phyloP scores from a whole-genome alignment of 192 early-diverging fungal species.

The Dissophora ornata region DNA sequence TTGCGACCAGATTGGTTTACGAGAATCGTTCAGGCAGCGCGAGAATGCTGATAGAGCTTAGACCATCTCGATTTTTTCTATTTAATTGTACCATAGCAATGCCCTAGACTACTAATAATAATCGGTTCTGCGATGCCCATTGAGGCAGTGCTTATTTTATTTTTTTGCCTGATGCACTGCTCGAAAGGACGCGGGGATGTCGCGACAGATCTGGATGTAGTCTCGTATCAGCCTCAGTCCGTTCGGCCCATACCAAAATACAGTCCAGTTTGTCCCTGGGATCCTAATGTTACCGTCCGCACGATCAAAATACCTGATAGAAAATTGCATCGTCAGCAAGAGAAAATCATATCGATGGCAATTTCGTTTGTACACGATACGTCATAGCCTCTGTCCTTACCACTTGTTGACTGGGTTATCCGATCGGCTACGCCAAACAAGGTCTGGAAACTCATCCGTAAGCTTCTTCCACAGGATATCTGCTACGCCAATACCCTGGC shows the following conservation, averaged over 20 bases:
- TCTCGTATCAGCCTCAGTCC: conserved; percentile 54
- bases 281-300: conserved; percentile 79
- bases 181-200: conserved; percentile 69
- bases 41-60: conserved; percentile 20
- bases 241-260: conserved; percentile 86
- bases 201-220: conserved; percentile 62
- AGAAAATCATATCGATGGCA: too few species aligned
- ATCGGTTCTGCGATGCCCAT: too few species aligned
- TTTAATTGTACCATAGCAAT: too few species aligned
- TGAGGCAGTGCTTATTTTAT: background rate
- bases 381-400: too few species aligned
- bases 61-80: too few species aligned
- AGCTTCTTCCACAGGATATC: conserved; percentile 95
- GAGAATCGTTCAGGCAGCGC: conserved; percentile 26
- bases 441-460: conserved; percentile 71
- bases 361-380: too few species aligned
- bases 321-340: too few species aligned
- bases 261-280: conserved; percentile 78
- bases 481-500: conserved; percentile 92
- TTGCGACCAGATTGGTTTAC: conserved; percentile 43
- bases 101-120: too few species aligned
- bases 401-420: conserved; percentile 95
- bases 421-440: conserved; percentile 86
- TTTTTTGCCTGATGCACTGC: conserved; percentile 3
- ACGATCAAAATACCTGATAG: conserved; percentile 87